Base-by-base conservation (phyloP, 1,284 basidiomycete genomes). In the Earliella scabrosa region DNA sequence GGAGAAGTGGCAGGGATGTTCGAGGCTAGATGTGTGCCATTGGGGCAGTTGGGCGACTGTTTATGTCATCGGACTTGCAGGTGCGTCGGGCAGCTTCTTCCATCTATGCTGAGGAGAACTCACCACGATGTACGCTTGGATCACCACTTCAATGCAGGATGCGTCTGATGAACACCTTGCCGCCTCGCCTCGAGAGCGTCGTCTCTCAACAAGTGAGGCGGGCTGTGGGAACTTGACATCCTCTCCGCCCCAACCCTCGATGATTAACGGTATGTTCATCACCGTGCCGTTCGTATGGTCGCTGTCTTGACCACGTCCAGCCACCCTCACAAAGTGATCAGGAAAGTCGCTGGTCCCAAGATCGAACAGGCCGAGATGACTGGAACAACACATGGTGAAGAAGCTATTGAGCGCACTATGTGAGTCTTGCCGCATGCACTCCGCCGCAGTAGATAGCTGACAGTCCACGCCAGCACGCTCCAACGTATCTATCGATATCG, bases 1-100 rank as follows among this genome's bases (percentile, higher is more conserved):
- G 6, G 58, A 60, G 58, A 69, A 58, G 18, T 59, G 60, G 35
- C 63, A 52, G 11, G 66, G 52, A 16, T 59, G 71, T 1, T 57
- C 73, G 39, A 72, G 64, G 39, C 57, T 93, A 11, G 88, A 93
- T 63, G 81, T 91, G 8, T 87, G 80, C 63, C 83, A 83, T 64
- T 92, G 89, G 88, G 73, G 90, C 41, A 86, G 85, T 65, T 77
- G 89, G 21, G 87, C 86, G 3, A 90, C 90, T 1, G 91, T 93
- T 65, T 90, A 93, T 69, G 86, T 92, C 29, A 90, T 93, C 63
- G 90, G 90, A 1, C 68, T 88, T 16, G 86, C 90, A 50, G 88
- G 89, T 88, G 54, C 23, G n/a, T n/a, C n/a, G n/a, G n/a, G n/a
- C n/a, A n/a, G 67, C 32, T 3, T 45, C 11, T 6, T 18, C 2